Evolutionary conservation across 2,329 filamentous ascomycete species (phyloP).

Genomic region (Pyricularia pennisetigena): DNA sequence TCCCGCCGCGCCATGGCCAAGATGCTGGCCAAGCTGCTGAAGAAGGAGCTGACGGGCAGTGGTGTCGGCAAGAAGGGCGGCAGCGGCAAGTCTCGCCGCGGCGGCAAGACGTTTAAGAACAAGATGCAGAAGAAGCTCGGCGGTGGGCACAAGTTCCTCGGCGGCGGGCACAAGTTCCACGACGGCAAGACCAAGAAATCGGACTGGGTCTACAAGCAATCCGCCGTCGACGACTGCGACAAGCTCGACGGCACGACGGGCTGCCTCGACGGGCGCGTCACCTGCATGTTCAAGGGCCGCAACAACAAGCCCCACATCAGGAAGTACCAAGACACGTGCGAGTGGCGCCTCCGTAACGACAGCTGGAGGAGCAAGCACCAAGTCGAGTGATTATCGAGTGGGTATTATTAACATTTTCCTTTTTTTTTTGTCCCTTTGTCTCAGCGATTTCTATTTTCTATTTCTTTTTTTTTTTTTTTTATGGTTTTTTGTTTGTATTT

Average conservation of each 20-base stretch:
- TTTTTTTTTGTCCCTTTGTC: background rate
- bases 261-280: constrained; percentile 1
- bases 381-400: background rate
- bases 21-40: background rate
- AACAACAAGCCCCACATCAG: constrained; percentile 5
- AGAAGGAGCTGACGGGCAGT: background rate
- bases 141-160: background rate
- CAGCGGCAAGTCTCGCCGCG: background rate
- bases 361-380: constrained; percentile 1
- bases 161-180: background rate
- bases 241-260: constrained; percentile 3
- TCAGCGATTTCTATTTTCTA: background rate
- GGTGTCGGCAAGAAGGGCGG: background rate
- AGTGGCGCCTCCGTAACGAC: constrained; percentile 3
- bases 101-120: background rate
- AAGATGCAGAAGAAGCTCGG: background rate
- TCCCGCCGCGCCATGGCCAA: background rate
- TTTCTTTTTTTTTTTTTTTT: background rate
- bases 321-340: background rate
- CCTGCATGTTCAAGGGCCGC: constrained; percentile 1
- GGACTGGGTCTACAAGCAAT: constrained; percentile 1
- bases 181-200: background rate
- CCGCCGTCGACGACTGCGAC: background rate
- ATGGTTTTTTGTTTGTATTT: background rate
- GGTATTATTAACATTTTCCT: background rate